phyloP scores from a whole-genome alignment of 75 land plant genomes.

The Pinus taeda region DNA sequence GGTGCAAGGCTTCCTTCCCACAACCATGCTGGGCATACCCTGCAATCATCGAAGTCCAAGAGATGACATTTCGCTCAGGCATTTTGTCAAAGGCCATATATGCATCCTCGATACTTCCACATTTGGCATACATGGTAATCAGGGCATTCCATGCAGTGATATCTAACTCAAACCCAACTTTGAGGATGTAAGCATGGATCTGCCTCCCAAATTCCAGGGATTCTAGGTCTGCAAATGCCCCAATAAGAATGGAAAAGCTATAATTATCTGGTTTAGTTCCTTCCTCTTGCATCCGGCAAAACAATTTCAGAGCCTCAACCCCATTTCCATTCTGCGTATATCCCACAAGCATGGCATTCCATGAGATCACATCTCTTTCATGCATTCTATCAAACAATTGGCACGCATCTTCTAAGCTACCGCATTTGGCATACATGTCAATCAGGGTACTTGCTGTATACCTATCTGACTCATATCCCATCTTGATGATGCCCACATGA shows the following conservation, averaged over 20 bases:
- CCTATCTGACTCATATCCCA: conserved; percentile 22
- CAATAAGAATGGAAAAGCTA: conserved; percentile 15
- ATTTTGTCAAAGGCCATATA: conserved; percentile 9
- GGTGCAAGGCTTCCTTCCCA: conserved; percentile 10
- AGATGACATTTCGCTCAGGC: conserved; percentile 5
- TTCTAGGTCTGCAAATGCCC: conserved; percentile 18
- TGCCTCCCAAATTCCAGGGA: conserved; percentile 16
- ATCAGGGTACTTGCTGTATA: conserved; percentile 47
- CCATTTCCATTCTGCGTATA: conserved; percentile 26
- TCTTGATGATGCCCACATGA: conserved; percentile 26
- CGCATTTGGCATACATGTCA: conserved; percentile 36
- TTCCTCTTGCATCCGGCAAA: conserved; percentile 21
- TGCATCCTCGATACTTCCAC: conserved; percentile 14
- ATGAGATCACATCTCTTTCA: conserved; percentile 16
- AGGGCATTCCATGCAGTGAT: conserved; percentile 10
- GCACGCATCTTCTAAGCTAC: conserved; percentile 20
- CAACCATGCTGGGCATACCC: conserved; percentile 10
- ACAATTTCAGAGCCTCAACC: conserved; percentile 16
- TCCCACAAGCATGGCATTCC: conserved; percentile 32
- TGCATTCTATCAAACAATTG: conserved; percentile 8
- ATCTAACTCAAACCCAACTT: conserved; percentile 19
- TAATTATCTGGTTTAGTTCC: conserved; percentile 20
- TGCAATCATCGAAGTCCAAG: conserved; percentile 21
- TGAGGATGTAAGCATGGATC: conserved; percentile 14
- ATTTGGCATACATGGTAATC: conserved; percentile 17